Evolutionary conservation across 176 grass and related monocot species (phyloP), one percentile per base, ranked within the genome.

Genomic region (Zea luxurians): DNA sequence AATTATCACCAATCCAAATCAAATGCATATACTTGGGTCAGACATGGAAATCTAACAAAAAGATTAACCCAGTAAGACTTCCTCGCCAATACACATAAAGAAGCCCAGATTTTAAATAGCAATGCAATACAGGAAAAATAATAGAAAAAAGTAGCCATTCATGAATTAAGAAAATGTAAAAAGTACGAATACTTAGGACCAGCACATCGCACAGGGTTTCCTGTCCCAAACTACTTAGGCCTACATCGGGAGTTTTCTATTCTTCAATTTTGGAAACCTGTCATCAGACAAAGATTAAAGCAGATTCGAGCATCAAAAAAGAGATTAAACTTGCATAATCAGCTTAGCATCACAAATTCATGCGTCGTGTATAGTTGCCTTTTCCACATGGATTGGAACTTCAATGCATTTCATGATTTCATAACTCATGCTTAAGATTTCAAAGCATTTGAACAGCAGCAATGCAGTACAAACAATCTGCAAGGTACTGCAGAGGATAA

Each of bases 1-100:
- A 53, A 7, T 36, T 13, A 63, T 43, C n/a, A 82, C 59, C 5
- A 79, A n/a, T 70, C 45, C 21, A 80, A 63, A 76, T 80, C 57
- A 76, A 11, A 64, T 57, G 17, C n/a, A 48, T 72, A 38, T 38
- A 34, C 27, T 68, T n/a, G 50, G 8, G 9, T 42, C 15, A 16
- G 65, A 63, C 62, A 62, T 52, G 2, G 43, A 17, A 53, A 61
- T 62, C 10, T 50, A 70, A 53, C 2, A 10, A 81, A 70, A 17
- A 37, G 20, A 60, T 55, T 75, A 15, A 10, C 2, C 77, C 10
- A 10, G 7, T 21, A 78, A 81, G 64, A 62, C 37, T 47, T 70
- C 37, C 36, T 53, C 42, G 0, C 18, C 17, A 49, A 75, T 21
- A 64, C 40, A 48, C 46, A 34, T 9, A 57, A 73, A 57, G 54